Conservation (phyloP, 805 yeast species). For the Candida maris region DNA sequence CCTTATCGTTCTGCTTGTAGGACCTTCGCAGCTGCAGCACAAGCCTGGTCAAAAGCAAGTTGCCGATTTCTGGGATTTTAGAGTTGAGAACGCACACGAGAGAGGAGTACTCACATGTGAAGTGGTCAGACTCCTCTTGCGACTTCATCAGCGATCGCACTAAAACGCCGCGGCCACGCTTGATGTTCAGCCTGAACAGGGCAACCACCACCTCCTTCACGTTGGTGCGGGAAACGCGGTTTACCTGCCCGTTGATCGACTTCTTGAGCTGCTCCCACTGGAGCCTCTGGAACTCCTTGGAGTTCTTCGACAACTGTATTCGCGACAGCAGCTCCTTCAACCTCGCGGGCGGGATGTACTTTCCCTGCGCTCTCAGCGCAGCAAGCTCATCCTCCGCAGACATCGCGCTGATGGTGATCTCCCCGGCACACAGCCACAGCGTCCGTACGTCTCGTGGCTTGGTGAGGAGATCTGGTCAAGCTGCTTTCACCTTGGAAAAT, state of each 20-base stretch:
- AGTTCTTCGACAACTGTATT: conserved; percentile 13
- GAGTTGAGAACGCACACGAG: conserved; percentile 59
- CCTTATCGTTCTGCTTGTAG: conserved; percentile 44
- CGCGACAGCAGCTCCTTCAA: conserved; percentile 39
- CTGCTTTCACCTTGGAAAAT: too few relatives aligned
- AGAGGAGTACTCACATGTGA: conserved; percentile 52
- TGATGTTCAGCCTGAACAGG: conserved; percentile 54
- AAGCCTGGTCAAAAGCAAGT: conserved; percentile 48
- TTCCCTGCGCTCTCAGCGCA: conserved; percentile 41
- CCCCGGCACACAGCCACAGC: too few relatives aligned
- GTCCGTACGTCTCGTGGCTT: too few relatives aligned
- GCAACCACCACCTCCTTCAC: conserved; percentile 45
- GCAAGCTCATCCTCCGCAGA: conserved; percentile 31
- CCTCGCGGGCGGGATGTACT: conserved; percentile 53
- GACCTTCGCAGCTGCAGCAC: conserved; percentile 56
- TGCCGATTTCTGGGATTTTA: conserved; percentile 67
- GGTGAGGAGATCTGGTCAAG: too few relatives aligned
- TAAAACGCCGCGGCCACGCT: conserved; percentile 59
- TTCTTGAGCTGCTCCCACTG: conserved; percentile 56
- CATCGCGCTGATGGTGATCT: not conserved
- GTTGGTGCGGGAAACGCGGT: conserved; percentile 43
- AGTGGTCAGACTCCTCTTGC: conserved; percentile 38
- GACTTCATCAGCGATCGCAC: conserved; percentile 55
- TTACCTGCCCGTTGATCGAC: conserved; percentile 45
- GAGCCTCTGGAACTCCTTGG: conserved; percentile 43